Conservation (phyloP, 768 basidiomycete species). For the Termitomyces heimii region DNA sequence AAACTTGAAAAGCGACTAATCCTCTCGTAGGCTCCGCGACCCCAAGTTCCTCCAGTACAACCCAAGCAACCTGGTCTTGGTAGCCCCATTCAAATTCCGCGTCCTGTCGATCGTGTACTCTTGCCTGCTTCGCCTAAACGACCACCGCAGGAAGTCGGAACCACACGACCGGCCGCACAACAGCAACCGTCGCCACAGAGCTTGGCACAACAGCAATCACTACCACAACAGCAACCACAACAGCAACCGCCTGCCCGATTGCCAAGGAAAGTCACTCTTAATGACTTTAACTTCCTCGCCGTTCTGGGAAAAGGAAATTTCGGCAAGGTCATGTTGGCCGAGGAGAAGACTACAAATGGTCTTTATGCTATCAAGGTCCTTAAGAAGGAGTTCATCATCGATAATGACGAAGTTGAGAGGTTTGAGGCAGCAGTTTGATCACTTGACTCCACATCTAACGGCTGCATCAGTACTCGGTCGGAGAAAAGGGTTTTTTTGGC, state of each 20-base stretch:
- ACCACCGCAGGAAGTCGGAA: conserved; percentile 22
- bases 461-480: conserved; percentile 75
- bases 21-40: conserved; percentile 10
- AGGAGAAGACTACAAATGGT: conserved; percentile 88
- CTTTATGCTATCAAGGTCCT: conserved; percentile 99
- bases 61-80: conserved; percentile 29
- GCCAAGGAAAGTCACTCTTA: conserved; percentile 88
- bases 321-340: conserved; percentile 99
- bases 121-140: conserved; percentile 22
- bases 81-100: conserved; percentile 22
- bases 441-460: conserved; percentile 7
- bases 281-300: conserved; percentile 98
- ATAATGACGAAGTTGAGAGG: conserved; percentile 99
- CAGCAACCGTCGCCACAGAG: conserved; percentile 27
- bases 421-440: conserved; percentile 22
- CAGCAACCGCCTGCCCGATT: conserved; percentile 28
- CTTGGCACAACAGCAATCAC: conserved; percentile 17
- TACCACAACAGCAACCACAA: conserved; percentile 32
- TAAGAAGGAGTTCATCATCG: conserved; percentile 99
- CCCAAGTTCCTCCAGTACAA: conserved; percentile 24
- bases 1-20: background rate
- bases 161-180: conserved; percentile 23
- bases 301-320: conserved; percentile 99
- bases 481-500: conserved; percentile 98
- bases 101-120: conserved; percentile 23